These are phyloP conservation scores for Saccharomycopsis vini DNA, from an alignment of 805 yeast genomes.

Conservation along the genomic window DNA sequence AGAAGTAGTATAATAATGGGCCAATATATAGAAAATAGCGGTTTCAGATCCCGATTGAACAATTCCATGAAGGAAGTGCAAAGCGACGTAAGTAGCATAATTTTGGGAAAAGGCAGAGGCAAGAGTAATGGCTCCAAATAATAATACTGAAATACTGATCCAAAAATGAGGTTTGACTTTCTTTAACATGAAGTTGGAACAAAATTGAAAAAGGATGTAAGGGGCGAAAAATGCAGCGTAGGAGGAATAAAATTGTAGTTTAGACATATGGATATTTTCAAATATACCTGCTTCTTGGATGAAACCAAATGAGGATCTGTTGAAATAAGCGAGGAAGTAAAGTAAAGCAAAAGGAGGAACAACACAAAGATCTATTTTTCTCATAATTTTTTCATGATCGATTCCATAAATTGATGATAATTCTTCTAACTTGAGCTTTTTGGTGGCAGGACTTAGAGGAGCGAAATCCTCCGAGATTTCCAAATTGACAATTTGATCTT, in stretches of 20 bases:
- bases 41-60: conserved; percentile 70
- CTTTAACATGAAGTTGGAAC: conserved; percentile 54
- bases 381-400: conserved; percentile 43
- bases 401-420: conserved; percentile 37
- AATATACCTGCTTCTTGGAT: conserved; percentile 59
- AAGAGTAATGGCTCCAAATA: conserved; percentile 53
- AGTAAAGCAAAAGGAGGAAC: conserved; percentile 63
- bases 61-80: conserved; percentile 57
- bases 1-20: conserved; percentile 40
- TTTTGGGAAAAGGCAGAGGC: conserved; percentile 55
- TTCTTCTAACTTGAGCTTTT: conserved; percentile 18
- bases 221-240: conserved; percentile 53
- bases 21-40: conserved; percentile 59
- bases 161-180: conserved; percentile 54
- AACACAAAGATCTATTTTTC: conserved; percentile 56
- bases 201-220: conserved; percentile 46
- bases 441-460: background rate
- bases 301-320: conserved; percentile 67
- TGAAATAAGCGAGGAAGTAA: conserved; percentile 62
- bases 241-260: conserved; percentile 38
- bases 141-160: conserved; percentile 47
- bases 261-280: conserved; percentile 40
- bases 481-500: background rate
- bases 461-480: background rate
- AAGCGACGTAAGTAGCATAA: conserved; percentile 48